Evolutionary conservation across 1,284 basidiomycete genomes (phyloP), one percentile per base, ranked within the genome.

Genomic region (Fereydounia khargensis): DNA sequence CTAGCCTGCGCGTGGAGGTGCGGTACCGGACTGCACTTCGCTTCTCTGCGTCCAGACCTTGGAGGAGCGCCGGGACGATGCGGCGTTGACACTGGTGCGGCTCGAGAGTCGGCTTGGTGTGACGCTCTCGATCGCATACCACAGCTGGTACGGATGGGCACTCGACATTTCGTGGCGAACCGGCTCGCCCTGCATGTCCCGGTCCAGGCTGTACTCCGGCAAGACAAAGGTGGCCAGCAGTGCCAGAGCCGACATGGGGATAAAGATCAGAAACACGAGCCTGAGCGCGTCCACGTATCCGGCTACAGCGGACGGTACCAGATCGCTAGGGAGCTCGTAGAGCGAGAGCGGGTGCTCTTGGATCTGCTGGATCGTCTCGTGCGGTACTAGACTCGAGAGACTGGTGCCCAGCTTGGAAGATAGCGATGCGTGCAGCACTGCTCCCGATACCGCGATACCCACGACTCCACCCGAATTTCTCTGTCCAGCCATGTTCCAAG

Each of bases 381-480:
- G 32, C 14, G 19, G 28, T 11, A 49, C 17, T 9, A 8, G 13
- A 6, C 14, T 7, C 13, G 13, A 18, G 4, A 49, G 28, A 1
- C 19, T 5, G 3, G 33, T n/a, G 34, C 18, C 20, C 14, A 43
- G 41, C 11, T 36, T 23, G 14, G 16, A 11, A 6, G 40, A 35
- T 6, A 49, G 19, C n/a, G 30, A 14, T 4, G 28, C 24, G 25
- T 49, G 30, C 19, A 49, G 35, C 16, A 49, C 40, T 20, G 27
- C 22, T 7, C 32, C 32, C 6, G 19, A 25, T 10, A 43, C n/a
- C 17, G 47, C 27, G 11, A 49, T 16, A 9, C 47, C 39, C 9
- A 49, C n/a, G 8, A 49, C 47, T 7, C 47, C 47, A 13, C 47
- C 47, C 19, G 40, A 35, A 22, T 45, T 45, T 4, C 47, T 31